These are phyloP conservation scores for Gracilaria caudata DNA, from an alignment of 23 red algal genomes.

Conservation along the genomic window DNA sequence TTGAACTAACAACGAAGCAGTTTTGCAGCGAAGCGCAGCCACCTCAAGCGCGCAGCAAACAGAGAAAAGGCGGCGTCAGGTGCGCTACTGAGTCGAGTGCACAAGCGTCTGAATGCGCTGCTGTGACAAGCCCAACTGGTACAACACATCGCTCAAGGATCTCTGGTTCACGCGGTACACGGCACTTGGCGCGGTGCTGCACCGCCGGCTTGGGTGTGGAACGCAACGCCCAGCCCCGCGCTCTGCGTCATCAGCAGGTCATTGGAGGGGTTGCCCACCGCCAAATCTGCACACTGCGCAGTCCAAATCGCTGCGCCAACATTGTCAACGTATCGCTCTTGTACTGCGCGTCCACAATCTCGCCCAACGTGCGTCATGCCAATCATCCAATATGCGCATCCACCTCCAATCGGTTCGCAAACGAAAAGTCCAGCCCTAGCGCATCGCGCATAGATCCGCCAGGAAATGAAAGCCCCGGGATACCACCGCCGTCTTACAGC, in stretches of 20 bases:
- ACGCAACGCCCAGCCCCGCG: constrained; percentile 75
- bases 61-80: neutral
- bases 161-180: constrained; percentile 57
- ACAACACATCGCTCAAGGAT: constrained; percentile 61
- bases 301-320: constrained; percentile 9
- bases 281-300: constrained; percentile 51
- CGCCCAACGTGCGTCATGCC: constrained; percentile 65
- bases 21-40: no score
- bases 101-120: constrained; percentile 38
- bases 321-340: constrained; percentile 47
- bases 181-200: constrained; percentile 63
- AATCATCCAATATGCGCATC: constrained; percentile 41
- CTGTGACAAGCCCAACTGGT: constrained; percentile 70
- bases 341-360: constrained; percentile 70
- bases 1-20: no score
- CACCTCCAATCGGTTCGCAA: constrained; percentile 79
- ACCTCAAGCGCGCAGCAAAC: neutral
- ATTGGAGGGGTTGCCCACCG: constrained; percentile 85
- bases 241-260: constrained; percentile 76
- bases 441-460: constrained; percentile 62
- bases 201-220: constrained; percentile 81
- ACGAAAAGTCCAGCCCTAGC: constrained; percentile 53
- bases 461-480: constrained; percentile 81
- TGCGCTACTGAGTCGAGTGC: neutral
- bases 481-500: constrained; percentile 49